phyloP scores from a whole-genome alignment of 306 rosid species.

The Lathyrus tuberosus region DNA sequence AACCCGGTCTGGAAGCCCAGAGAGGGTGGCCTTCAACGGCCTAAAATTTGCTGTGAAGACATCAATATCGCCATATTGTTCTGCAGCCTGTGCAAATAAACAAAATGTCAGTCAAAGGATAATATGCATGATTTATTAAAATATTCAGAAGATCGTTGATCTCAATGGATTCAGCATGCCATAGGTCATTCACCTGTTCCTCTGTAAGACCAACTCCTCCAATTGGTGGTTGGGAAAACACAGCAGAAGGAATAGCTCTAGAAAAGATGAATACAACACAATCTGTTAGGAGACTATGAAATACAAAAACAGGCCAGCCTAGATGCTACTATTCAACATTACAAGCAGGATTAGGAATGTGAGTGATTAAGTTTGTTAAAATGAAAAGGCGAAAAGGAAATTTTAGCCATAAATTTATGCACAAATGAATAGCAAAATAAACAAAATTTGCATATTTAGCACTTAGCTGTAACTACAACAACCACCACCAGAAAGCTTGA shows the following conservation, averaged over 20 bases:
- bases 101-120: slow-evolving; percentile 22
- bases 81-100: slow-evolving; percentile 66
- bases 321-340: slow-evolving; percentile 14
- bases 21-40: slow-evolving; percentile 93
- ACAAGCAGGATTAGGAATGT: slow-evolving; percentile 14
- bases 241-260: slow-evolving; percentile 94
- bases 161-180: slow-evolving; percentile 18
- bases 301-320: slow-evolving; percentile 4
- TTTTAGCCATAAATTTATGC: not conserved
- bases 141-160: slow-evolving; percentile 26
- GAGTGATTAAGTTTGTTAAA: slow-evolving; percentile 5
- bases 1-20: slow-evolving; percentile 88
- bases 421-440: slow-evolving; percentile 2
- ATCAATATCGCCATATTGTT: slow-evolving; percentile 80
- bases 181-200: slow-evolving; percentile 70
- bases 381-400: slow-evolving; percentile 11
- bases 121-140: slow-evolving; percentile 33
- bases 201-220: slow-evolving; percentile 92
- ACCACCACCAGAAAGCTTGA: slow-evolving; percentile 7
- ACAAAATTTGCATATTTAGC: not conserved
- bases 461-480: not conserved
- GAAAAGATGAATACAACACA: slow-evolving; percentile 27
- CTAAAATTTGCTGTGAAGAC: slow-evolving; percentile 80
- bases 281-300: slow-evolving; percentile 35
- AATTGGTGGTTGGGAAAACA: slow-evolving; percentile 96